Base-by-base conservation (phyloP, 768 basidiomycete species). In the Roridomyces roridus region DNA sequence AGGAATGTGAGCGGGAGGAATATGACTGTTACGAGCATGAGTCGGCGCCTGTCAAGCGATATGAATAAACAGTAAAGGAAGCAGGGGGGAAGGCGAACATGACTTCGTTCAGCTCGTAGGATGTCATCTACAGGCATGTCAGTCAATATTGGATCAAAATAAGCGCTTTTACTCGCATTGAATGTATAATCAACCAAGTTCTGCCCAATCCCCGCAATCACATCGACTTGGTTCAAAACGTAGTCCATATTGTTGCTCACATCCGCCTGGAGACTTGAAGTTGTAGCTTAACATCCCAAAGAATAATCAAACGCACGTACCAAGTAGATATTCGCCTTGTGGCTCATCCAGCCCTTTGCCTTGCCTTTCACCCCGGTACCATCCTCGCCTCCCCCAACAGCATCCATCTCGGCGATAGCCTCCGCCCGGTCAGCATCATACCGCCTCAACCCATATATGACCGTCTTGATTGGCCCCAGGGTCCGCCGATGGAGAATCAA, bases 191-290 rank as follows among this genome's bases (percentile, higher is more conserved):
- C 78, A 60, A 90, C 88, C 62, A 90, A 67, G 64, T 90, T 91
- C 63, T 90, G 85, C 12, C 85, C 78, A 57, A 90, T 85, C 29
- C 80, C 81, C 1, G 86, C 78, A 61, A 90, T 91, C 81, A 89
- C 87, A 55, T 93, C 90, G 49, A 92, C 66, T 64, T 84, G 87
- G 5, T 78, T 77, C 23, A 92, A 69, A 29, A 88, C 84, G 54
- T 87, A 86, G 51, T 90, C 89, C 76, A 88, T 85, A 62, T 92
- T 89, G 66, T 91, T 89, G 60, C 82, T 78, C 6, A 90, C 86
- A 66, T 92, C 89, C 20, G 88, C 87, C 85, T 87, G 55, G 24
- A n/a, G 12, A 12, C 40, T 3, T 4, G 24, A n/a, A 31, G 35
- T 1, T 34, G 20, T 2, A 11, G 18, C 2, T 17, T 14, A 2